phyloP scores from a whole-genome alignment of 805 yeast genomes.

The Candida lessepsii region DNA sequence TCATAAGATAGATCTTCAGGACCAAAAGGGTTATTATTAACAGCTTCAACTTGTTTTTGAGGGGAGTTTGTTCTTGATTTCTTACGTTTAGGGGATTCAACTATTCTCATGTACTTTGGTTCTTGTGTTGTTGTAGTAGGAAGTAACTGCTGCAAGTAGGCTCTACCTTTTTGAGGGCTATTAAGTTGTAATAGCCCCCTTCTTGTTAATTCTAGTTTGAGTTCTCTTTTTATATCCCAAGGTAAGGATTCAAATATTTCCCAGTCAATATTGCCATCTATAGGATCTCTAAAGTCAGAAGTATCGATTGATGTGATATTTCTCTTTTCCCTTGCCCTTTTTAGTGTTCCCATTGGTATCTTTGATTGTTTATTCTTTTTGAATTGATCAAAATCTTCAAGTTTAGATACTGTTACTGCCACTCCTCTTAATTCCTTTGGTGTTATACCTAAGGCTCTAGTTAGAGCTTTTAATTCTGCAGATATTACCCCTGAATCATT shows the following conservation, averaged over 20 bases:
- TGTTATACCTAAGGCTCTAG: conserved; percentile 55
- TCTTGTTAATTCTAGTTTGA: conserved; percentile 50
- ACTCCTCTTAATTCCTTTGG: conserved; percentile 76
- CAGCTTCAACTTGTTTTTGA: conserved; percentile 9
- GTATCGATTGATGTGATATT: conserved; percentile 7
- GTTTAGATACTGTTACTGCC: conserved; percentile 63
- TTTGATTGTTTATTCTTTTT: conserved; percentile 23
- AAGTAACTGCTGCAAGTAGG: conserved; percentile 36
- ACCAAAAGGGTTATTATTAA: background rate
- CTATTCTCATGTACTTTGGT: conserved; percentile 30
- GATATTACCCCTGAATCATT: conserved; percentile 59
- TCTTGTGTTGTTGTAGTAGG: conserved; percentile 31
- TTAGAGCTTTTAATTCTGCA: conserved; percentile 56
- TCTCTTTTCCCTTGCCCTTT: conserved; percentile 17
- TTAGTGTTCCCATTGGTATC: conserved; percentile 18
- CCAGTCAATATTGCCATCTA: conserved; percentile 51
- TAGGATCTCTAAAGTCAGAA: conserved; percentile 15
- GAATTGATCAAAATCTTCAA: conserved; percentile 40
- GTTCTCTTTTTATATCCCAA: conserved; percentile 58
- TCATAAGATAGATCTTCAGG: conserved; percentile 28
- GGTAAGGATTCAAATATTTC: conserved; percentile 68
- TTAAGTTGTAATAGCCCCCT: conserved; percentile 30
- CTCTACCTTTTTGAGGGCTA: conserved; percentile 20
- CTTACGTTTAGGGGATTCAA: conserved; percentile 28
- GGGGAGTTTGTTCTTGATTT: conserved; percentile 14